A percentile compares a stretch with the other conserved stretches of the same genome.
Conservation (phyloP, 1,139 yeast genomes). For the Casaregolazyma suthepensis region DNA sequence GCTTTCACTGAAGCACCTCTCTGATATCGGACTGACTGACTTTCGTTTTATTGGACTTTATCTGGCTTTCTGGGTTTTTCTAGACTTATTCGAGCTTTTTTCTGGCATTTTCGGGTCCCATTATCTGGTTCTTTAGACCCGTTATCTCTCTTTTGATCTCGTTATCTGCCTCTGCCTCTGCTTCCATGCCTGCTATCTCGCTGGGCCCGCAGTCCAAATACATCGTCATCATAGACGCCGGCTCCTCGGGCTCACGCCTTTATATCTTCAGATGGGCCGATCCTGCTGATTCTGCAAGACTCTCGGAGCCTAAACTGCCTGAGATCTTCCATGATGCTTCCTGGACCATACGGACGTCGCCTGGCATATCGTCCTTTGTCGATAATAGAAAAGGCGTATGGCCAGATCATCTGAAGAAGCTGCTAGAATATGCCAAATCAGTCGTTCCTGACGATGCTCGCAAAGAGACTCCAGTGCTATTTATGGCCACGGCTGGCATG, state of each 20-base stretch:
- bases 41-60: too few relatives aligned
- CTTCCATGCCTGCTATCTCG: conserved; percentile 2
- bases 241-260: conserved; percentile 76
- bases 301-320: conserved; percentile 22
- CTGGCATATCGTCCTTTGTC: conserved; percentile 57
- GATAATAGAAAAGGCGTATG: conserved; percentile 43
- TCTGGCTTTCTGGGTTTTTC: too few relatives aligned
- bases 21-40: too few relatives aligned
- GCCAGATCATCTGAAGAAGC: conserved; percentile 48
- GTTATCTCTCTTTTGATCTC: too few relatives aligned
- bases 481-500: conserved; percentile 86
- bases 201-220: conserved; percentile 30
- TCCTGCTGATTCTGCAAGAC: conserved; percentile 19
- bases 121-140: too few relatives aligned
- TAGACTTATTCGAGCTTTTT: too few relatives aligned
- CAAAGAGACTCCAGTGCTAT: conserved; percentile 63
- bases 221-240: conserved; percentile 74
- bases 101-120: too few relatives aligned
- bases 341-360: conserved; percentile 57
- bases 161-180: too few relatives aligned
- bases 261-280: conserved; percentile 67
- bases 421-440: conserved; percentile 50
- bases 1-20: too few relatives aligned
- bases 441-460: conserved; percentile 63
- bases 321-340: conserved; percentile 40